Evolutionary conservation across 257 asterid genomes (phyloP).

Genomic region (Sherardia arvensis): DNA sequence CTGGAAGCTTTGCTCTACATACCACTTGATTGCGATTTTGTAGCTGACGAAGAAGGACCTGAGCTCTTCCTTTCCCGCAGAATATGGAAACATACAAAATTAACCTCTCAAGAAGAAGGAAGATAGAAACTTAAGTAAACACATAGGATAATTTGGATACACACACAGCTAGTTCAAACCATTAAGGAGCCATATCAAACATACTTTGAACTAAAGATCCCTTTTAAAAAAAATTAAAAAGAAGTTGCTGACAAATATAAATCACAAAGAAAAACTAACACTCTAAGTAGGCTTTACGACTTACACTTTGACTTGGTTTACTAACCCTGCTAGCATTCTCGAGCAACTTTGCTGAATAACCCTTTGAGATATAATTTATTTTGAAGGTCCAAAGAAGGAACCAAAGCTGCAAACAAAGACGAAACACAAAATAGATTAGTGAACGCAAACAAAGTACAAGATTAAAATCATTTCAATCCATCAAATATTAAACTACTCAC

Average conservation of each 20-base stretch:
- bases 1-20: conserved; percentile 50
- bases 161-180: background rate
- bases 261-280: background rate
- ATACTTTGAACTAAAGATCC: background rate
- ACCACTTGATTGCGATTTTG: conserved; percentile 32
- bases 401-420: conserved; percentile 53
- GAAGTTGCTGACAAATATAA: too few relatives aligned
- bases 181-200: too few relatives aligned
- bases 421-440: background rate
- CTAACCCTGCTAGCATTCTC: conserved; percentile 70
- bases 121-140: background rate
- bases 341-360: conserved; percentile 81
- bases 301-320: conserved; percentile 34
- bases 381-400: conserved; percentile 95
- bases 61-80: conserved; percentile 48
- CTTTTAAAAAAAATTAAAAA: background rate
- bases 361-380: conserved; percentile 81
- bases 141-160: background rate
- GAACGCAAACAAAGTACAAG: background rate
- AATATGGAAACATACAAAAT: background rate
- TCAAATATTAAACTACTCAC: too few relatives aligned
- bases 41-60: conserved; percentile 27
- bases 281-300: conserved; percentile 10
- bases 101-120: background rate
- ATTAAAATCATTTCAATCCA: background rate